Conservation (phyloP, 1,139 yeast species). For the Geotrichum carabidarum region DNA sequence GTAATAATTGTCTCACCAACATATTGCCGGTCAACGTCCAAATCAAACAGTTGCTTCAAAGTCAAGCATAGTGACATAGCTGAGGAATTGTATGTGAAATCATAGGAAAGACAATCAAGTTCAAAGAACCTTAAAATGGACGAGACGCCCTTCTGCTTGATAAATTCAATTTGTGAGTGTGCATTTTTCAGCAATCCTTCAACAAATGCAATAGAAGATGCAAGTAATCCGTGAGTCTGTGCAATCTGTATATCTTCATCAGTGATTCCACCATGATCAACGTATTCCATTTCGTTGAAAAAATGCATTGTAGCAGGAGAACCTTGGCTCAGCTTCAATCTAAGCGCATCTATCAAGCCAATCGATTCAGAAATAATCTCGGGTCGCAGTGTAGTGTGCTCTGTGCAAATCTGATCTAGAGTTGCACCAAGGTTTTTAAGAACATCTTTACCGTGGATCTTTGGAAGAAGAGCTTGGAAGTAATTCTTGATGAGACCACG, state of each 20-base stretch:
- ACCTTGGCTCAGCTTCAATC: constrained; percentile 30
- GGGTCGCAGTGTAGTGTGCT: constrained; percentile 68
- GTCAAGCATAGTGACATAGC: constrained; percentile 30
- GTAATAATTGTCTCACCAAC: constrained; percentile 24
- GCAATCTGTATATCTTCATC: constrained; percentile 18
- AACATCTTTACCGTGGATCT: constrained; percentile 31
- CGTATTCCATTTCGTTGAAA: constrained; percentile 19
- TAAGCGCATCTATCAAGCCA: constrained; percentile 46
- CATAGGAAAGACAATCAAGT: constrained; percentile 35
- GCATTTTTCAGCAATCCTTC: constrained; percentile 37
- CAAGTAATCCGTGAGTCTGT: constrained; percentile 14
- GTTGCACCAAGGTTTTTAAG: constrained; percentile 58
- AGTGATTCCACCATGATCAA: constrained; percentile 14
- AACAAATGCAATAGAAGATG: constrained; percentile 26
- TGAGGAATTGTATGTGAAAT: constrained; percentile 35
- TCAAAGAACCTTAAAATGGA: constrained; percentile 30
- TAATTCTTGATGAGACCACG: constrained; percentile 46
- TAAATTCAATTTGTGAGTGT: constrained; percentile 34
- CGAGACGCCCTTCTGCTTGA: constrained; percentile 32
- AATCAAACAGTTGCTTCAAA: constrained; percentile 30
- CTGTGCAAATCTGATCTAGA: constrained; percentile 79
- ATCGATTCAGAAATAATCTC: constrained; percentile 50
- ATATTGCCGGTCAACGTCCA: constrained; percentile 29
- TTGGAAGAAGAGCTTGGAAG: constrained; percentile 23
- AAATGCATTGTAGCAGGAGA: constrained; percentile 9